Evolutionary conservation across 352 stramenopile genomes (phyloP), one percentile per base, ranked within the genome.

Genomic region (Phytophthora pluvialis): DNA sequence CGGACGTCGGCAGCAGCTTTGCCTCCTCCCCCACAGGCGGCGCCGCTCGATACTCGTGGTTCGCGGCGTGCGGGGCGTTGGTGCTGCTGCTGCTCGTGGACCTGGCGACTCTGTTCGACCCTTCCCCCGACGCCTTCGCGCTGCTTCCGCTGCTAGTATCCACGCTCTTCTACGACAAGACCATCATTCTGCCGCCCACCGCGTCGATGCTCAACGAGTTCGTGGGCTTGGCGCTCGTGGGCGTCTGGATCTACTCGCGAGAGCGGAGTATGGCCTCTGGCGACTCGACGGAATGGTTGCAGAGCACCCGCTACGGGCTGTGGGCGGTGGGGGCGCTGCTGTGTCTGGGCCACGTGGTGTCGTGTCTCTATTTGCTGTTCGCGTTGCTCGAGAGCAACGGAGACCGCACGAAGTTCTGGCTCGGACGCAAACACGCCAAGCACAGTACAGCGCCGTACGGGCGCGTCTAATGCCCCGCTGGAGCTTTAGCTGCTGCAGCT

Each of bases 351-450:
- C 86, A 95, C 51, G 51, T 85, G 5, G 78, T 78, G 0, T 85
- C 86, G 9, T 86, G 81, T 47, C 26, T 75, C 5, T 95, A 95
- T 69, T 43, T 92, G 4, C 40, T 93, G n/a, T 67, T 77, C n/a
- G 84, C 86, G 21, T 67, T 95, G 15, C 67, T 89, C 18, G 80
- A 91, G 65, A 89, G 75, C 69, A 78, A 94, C 35, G 84, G 84
- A 60, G 76, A 89, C 35, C 71, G 70, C 7, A 52, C 54, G 45
- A 88, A 80, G 52, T 93, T 94, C 51, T 94, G 84, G 79, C 60
- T 88, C n/a, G 86, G 86, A 26, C 54, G 59, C 16, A 73, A 73
- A 50, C 64, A 52, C 32, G 18, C 25, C 10, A 64, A 18, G 12
- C 42, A 29, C 31, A 66, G 16, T 43, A 67, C 54, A 6, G 7